Percentiles rank a stretch among this genome's conserved stretches.
Evolutionary conservation across 331 rosid genomes (phyloP).

Genomic region (Erythrophleum ivorense): DNA sequence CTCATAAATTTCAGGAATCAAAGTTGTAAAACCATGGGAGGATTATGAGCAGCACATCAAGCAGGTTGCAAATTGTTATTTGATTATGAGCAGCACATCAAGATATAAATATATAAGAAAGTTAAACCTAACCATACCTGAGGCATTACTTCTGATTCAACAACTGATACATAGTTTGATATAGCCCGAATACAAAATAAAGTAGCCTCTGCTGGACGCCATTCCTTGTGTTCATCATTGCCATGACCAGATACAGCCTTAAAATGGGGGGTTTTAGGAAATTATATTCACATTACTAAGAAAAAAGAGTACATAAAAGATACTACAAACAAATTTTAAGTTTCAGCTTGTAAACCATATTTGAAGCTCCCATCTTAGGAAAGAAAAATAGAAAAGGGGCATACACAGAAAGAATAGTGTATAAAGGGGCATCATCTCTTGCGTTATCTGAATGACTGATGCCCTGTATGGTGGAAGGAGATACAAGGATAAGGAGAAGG

Average conservation of each 20-base stretch:
- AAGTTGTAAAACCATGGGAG: constrained; percentile 1
- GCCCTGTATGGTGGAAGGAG: too few species aligned
- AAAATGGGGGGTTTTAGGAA: background rate
- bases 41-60: constrained; percentile 11
- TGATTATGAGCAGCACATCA: constrained; percentile 11
- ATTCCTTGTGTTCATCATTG: constrained; percentile 72
- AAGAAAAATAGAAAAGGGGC: background rate
- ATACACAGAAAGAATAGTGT: background rate
- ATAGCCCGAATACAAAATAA: constrained; percentile 93
- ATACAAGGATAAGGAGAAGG: too few species aligned
- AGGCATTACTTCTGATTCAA: constrained; percentile 96
- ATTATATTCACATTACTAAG: background rate
- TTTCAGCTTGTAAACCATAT: background rate
- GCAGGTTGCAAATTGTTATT: background rate
- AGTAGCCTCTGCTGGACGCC: constrained; percentile 98
- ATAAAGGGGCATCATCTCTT: background rate
- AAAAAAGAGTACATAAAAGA: background rate
- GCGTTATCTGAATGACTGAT: background rate
- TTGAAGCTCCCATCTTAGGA: background rate
- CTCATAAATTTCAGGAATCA: constrained; percentile 18
- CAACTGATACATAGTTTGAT: constrained; percentile 82
- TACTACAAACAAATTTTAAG: background rate
- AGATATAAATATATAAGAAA: background rate
- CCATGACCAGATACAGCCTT: constrained; percentile 85
- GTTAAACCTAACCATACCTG: constrained; percentile 64